Base-by-base conservation (phyloP, 192 early-diverging fungal species). In the Coemansia aciculifera region DNA sequence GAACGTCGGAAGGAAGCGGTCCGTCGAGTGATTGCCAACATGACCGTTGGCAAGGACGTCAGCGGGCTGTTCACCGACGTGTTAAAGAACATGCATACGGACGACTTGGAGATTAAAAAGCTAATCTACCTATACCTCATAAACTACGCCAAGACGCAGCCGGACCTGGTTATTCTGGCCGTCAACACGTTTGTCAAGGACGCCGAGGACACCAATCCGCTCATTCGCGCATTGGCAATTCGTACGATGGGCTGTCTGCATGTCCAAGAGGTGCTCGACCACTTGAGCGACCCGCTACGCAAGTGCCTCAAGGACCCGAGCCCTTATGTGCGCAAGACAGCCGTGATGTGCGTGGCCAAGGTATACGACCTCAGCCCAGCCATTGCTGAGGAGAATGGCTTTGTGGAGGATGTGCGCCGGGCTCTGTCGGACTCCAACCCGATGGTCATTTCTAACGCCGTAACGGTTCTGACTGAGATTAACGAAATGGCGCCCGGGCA, bases 21-120 rank as follows among this genome's bases (percentile, higher is more conserved):
- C 36, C 96, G 97, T 69, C 93, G 95, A 76, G 97, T 99, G 49
- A 98, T 99, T 76, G 97, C 97, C 46, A 99, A 99, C 81, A 99
- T 99, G 97, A 99, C 97, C 9, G 94, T 99, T 36, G 97, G 97
- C 66, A 99, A 99, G 72, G 97, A 99, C 77, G 97, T 99, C 65
- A 91, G 89, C 64, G 88, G 89, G 1, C 85, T 99, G 24, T 99
- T 99, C 62, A 92, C 96, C 0, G 96, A 99, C 67, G 95, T 99
- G 19, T 87, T 99, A 38, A 98, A 98, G 75, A 97, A 97, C 85
- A 99, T 99, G 97, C 95, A 98, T 77, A 98, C 96, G 2, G 96
- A 98, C 63, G 94, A 98, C 80, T 81, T 99, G 39, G 96, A 99
- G 72, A 81, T 97, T 67, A 99, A 99, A 78, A 99, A 99, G 82